Evolutionary conservation across 2,329 filamentous ascomycete species (phyloP), one percentile per base, ranked within the genome.

Genomic region (Aspergillus eucalypticola): DNA sequence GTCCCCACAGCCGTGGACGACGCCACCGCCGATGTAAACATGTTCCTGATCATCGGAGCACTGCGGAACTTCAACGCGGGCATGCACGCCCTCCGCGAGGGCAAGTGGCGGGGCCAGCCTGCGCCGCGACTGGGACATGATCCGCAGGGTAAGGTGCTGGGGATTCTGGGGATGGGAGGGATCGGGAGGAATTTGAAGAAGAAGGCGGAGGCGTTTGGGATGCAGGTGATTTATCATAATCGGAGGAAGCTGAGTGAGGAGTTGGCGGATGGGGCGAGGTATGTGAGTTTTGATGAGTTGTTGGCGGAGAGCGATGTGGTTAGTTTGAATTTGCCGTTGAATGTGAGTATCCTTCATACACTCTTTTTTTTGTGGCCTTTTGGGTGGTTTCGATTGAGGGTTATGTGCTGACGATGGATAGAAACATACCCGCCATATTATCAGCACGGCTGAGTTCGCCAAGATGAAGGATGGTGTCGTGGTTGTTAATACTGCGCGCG

Each of bases 101-200:
- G 88, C 0, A 78, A 85, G 59, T 96, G 90, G 89, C 83, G 86
- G 55, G 90, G 89, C 3, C 73, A 75, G 4, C 76, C 79, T 0
- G 72, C 76, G 6, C 79, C 79, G 6, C 82, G 84, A 0, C 82
- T 87, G 0, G 91, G 91, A 11, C 89, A 90, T 71, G 91, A 95
- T 70, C 91, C 91, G 1, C 82, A 90, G 73, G 90, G 89, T 38
- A 95, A 94, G 75, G 79, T 88, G 1, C 81, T 96, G 5, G 91
- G 91, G 0, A 92, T 96, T 61, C 74, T 96, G 42, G 91, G 91
- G 6, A 94, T 95, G 90, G 91, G 91, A 19, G 90, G 91, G 2
- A 95, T 96, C 62, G 91, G 92, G 0, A 81, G 88, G 38, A 91
- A 92, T 69, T 76, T 95, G 67, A 90, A 89, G 71, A 84, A 81